These are phyloP conservation scores for Sugiyamaella boreocaroliniensis DNA, from an alignment of 805 yeast species.

Conservation along the genomic window DNA sequence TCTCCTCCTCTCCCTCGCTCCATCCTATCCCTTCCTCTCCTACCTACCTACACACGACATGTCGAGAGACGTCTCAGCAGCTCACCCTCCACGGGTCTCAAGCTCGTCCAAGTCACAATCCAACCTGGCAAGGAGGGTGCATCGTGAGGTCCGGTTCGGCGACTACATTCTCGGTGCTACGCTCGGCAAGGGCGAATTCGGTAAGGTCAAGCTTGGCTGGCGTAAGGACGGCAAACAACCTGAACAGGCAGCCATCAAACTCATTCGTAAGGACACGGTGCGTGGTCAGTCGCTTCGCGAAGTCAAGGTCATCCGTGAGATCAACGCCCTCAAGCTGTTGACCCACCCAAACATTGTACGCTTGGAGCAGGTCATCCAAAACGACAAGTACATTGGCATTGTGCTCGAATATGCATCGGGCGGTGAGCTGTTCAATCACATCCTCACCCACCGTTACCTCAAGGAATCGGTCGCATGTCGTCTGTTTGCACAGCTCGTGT, in stretches of 20 bases:
- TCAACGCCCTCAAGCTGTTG: slow-evolving; percentile 69
- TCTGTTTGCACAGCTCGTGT: slow-evolving; percentile 84
- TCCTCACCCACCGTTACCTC: slow-evolving; percentile 74
- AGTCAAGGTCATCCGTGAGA: slow-evolving; percentile 85
- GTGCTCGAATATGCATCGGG: slow-evolving; percentile 96
- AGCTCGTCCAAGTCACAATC: slow-evolving; percentile 23
- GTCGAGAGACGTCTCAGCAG: neutral
- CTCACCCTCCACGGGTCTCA: slow-evolving; percentile 11
- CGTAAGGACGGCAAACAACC: slow-evolving; percentile 58
- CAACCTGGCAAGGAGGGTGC: slow-evolving; percentile 23
- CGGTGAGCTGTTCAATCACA: slow-evolving; percentile 92
- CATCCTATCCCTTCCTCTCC: neutral
- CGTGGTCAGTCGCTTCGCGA: slow-evolving; percentile 81
- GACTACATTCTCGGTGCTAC: slow-evolving; percentile 87
- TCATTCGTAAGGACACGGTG: slow-evolving; percentile 83
- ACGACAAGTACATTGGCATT: slow-evolving; percentile 92
- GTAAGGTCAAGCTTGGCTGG: slow-evolving; percentile 96
- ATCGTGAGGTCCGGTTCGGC: slow-evolving; percentile 58
- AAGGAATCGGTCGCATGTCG: slow-evolving; percentile 84
- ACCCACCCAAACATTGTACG: slow-evolving; percentile 92
- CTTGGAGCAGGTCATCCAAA: slow-evolving; percentile 86
- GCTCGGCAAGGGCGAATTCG: slow-evolving; percentile 96
- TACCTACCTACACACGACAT: neutral
- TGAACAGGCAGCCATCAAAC: slow-evolving; percentile 71
- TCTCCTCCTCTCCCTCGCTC: neutral